phyloP scores from a whole-genome alignment of 352 stramenopile genomes.

The Phytophthora foliorum region DNA sequence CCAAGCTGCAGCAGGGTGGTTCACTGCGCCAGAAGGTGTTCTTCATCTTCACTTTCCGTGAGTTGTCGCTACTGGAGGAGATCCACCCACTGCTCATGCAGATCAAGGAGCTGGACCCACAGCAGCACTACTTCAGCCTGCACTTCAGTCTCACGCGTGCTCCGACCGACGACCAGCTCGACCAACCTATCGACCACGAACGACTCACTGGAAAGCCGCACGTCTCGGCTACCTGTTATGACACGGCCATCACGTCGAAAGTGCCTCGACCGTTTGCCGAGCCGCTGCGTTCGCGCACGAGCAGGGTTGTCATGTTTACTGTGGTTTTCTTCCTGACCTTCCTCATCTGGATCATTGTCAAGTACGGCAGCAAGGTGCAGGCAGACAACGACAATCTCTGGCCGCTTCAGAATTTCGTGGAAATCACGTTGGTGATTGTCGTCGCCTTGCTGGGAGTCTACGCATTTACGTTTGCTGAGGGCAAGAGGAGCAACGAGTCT shows the following conservation, averaged over 20 bases:
- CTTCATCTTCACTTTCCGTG: too few species aligned
- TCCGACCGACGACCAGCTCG: slow-evolving; percentile 27
- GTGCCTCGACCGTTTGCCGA: slow-evolving; percentile 37
- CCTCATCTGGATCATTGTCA: slow-evolving; percentile 42
- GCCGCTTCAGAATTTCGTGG: slow-evolving; percentile 59
- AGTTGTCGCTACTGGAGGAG: too few species aligned
- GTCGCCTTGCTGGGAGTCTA: slow-evolving; percentile 23
- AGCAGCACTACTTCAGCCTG: slow-evolving; percentile 28
- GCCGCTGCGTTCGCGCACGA: slow-evolving; percentile 33
- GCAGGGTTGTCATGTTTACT: slow-evolving; percentile 35
- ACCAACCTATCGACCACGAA: slow-evolving; percentile 38
- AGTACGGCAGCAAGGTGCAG: slow-evolving; percentile 38
- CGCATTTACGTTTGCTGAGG: slow-evolving; percentile 20
- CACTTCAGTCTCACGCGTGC: slow-evolving; percentile 45
- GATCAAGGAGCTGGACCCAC: slow-evolving; percentile 43
- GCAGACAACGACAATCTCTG: slow-evolving; percentile 39
- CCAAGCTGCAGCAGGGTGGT: slow-evolving; percentile 20
- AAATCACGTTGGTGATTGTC: slow-evolving; percentile 34
- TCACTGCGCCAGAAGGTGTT: too few species aligned
- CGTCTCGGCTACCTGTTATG: slow-evolving; percentile 11
- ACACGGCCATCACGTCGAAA: slow-evolving; percentile 12
- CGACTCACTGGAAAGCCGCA: slow-evolving; percentile 20
- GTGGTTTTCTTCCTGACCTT: slow-evolving; percentile 31
- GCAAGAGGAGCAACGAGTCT: slow-evolving; percentile 17
- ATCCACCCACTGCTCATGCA: slow-evolving; percentile 49